Evolutionary conservation across 2,329 filamentous ascomycete species (phyloP).

Genomic region (Escovopsis sp.): DNA sequence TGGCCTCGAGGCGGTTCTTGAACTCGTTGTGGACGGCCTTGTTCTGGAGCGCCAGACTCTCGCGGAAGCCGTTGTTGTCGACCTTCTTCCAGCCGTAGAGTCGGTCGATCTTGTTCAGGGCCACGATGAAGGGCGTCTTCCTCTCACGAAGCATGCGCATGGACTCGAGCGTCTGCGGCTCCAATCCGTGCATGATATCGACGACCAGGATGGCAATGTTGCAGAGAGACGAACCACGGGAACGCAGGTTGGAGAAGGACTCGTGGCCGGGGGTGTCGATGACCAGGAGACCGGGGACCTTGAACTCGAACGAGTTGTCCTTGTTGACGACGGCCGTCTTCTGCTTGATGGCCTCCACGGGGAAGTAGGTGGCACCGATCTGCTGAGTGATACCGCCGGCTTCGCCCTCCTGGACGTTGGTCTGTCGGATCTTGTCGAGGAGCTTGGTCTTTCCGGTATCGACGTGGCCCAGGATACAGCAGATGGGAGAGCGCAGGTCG

Average conservation of each 20-base stretch:
- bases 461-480: conserved; percentile 99
- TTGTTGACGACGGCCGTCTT: conserved; percentile 91
- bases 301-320: conserved; percentile 85
- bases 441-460: conserved; percentile 99
- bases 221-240: conserved; percentile 91
- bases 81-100: conserved; percentile 98
- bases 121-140: conserved; percentile 96
- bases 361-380: conserved; percentile 99
- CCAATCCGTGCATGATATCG: conserved; percentile 98
- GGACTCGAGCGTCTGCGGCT: conserved; percentile 92
- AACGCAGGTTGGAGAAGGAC: conserved; percentile 97
- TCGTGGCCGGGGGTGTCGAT: conserved; percentile 99
- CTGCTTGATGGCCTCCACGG: conserved; percentile 76
- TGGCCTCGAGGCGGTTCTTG: conserved; percentile 73
- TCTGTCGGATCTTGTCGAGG: conserved; percentile 94
- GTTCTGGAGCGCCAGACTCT: conserved; percentile 78
- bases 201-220: conserved; percentile 99
- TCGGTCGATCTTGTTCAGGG: conserved; percentile 99
- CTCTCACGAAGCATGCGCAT: conserved; percentile 87
- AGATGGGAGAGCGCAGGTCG: conserved; percentile 91
- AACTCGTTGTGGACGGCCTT: conserved; percentile 93
- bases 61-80: conserved; percentile 95
- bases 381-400: conserved; percentile 99
- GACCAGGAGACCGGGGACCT: conserved; percentile 87
- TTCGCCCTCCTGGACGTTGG: conserved; percentile 97